These are phyloP conservation scores for Globisporangium apiculatum DNA, from an alignment of 352 stramenopile species.

Conservation along the genomic window DNA sequence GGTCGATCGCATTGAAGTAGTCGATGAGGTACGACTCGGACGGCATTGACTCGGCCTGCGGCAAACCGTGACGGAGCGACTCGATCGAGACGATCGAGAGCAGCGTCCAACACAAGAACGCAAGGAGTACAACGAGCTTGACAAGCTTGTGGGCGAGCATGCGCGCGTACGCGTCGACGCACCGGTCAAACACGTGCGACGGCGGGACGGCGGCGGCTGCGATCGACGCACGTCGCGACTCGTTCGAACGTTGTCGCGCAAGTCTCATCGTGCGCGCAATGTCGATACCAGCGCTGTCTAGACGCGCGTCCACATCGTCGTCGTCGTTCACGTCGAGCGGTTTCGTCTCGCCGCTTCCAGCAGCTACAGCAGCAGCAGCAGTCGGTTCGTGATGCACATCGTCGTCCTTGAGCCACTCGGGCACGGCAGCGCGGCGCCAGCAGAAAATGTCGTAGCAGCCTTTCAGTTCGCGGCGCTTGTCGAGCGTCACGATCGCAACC, in stretches of 20 bases:
- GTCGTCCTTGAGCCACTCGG: conserved; percentile 13
- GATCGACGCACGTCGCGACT: conserved; percentile 11
- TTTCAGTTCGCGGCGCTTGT: conserved; percentile 60
- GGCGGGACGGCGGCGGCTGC: conserved; percentile 8
- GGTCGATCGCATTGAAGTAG: conserved; percentile 44
- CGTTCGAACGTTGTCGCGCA: conserved; percentile 9
- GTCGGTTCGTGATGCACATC: background rate
- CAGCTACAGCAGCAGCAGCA: background rate
- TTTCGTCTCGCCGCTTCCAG: background rate
- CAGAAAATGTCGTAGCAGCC: conserved; percentile 55
- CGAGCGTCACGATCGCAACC: conserved; percentile 46
- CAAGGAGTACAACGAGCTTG: conserved; percentile 49
- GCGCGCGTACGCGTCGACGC: conserved; percentile 30
- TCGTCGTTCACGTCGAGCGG: background rate
- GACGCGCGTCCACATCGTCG: background rate
- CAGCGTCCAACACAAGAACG: conserved; percentile 39
- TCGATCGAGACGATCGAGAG: conserved; percentile 48
- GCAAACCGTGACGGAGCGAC: conserved; percentile 43
- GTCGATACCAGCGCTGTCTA: background rate
- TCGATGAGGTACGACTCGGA: conserved; percentile 48
- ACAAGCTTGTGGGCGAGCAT: conserved; percentile 34
- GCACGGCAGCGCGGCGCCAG: conserved; percentile 16
- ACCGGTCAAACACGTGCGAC: conserved; percentile 31
- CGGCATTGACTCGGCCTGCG: conserved; percentile 42
- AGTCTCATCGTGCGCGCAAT: background rate